Evolutionary conservation across 1,139 yeast genomes (phyloP).

Genomic region (Scheffersomyces parashehatae): DNA sequence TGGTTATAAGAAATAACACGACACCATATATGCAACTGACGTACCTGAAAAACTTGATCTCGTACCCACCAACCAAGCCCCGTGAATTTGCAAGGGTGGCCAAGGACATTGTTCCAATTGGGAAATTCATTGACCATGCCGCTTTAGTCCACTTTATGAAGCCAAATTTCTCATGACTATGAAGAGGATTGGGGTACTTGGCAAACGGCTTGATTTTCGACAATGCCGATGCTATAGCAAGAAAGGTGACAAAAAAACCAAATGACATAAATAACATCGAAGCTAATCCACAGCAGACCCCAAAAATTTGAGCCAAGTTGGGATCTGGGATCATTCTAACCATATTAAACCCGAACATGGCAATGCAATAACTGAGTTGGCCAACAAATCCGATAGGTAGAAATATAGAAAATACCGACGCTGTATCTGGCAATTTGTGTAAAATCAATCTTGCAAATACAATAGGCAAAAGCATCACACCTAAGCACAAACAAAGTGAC

Average conservation of each 20-base stretch:
- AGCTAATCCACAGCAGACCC: conserved; percentile 15
- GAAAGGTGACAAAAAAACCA: conserved; percentile 24
- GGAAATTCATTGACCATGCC: conserved; percentile 91
- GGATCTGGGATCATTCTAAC: neutral
- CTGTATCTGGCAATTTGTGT: conserved; percentile 56
- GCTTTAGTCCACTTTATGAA: conserved; percentile 52
- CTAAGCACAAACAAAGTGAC: conserved; percentile 65
- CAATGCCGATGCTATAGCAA: conserved; percentile 18
- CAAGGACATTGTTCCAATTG: conserved; percentile 78
- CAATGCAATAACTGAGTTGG: conserved; percentile 76
- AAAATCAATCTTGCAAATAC: conserved; percentile 60
- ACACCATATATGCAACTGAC: conserved; percentile 63
- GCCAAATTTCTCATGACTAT: conserved; percentile 21
- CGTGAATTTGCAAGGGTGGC: conserved; percentile 53
- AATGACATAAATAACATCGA: conserved; percentile 18
- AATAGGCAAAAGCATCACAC: conserved; percentile 53
- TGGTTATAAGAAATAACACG: conserved; percentile 35
- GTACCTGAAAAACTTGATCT: conserved; percentile 55
- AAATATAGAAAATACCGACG: conserved; percentile 52
- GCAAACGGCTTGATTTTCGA: conserved; percentile 23
- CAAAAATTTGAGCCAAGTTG: neutral
- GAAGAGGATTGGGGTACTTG: conserved; percentile 13
- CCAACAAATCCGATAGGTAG: conserved; percentile 70
- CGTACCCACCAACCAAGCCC: conserved; percentile 32
- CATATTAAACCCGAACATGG: conserved; percentile 51